Conservation (phyloP, 2,329 filamentous ascomycete genomes). For the Trichoderma hamatum region DNA sequence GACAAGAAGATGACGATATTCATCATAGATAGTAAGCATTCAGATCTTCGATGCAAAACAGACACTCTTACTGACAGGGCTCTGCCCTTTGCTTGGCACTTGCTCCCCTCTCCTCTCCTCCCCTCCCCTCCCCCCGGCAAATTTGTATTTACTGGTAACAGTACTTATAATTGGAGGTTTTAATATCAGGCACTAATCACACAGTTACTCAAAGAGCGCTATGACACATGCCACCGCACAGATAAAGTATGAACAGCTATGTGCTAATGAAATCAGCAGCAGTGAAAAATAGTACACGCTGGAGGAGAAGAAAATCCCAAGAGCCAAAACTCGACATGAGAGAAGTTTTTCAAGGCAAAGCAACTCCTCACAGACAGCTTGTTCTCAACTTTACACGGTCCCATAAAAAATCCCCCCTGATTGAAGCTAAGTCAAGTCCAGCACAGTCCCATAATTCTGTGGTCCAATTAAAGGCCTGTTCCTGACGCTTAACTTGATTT, state of each 20-base stretch:
- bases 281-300: background rate
- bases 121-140: too few relatives aligned
- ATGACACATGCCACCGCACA: background rate
- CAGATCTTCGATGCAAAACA: background rate
- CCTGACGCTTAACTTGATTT: slow-evolving; percentile 43
- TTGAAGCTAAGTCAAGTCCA: slow-evolving; percentile 3
- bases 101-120: too few relatives aligned
- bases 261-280: background rate
- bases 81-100: background rate
- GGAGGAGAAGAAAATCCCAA: background rate
- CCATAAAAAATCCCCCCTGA: background rate
- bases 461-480: slow-evolving; percentile 46
- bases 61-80: background rate
- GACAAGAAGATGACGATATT: background rate
- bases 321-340: background rate
- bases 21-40: background rate
- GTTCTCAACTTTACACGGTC: slow-evolving; percentile 1
- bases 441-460: slow-evolving; percentile 34
- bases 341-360: background rate
- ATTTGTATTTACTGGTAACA: background rate
- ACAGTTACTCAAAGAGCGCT: background rate
- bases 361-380: background rate
- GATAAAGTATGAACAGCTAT: background rate
- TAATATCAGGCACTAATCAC: background rate
- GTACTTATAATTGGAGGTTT: background rate